Percentiles rank a stretch among this genome's conserved stretches.
Evolutionary conservation across 2,329 filamentous ascomycete genomes (phyloP).

Genomic region (Aspergillus fischeri): DNA sequence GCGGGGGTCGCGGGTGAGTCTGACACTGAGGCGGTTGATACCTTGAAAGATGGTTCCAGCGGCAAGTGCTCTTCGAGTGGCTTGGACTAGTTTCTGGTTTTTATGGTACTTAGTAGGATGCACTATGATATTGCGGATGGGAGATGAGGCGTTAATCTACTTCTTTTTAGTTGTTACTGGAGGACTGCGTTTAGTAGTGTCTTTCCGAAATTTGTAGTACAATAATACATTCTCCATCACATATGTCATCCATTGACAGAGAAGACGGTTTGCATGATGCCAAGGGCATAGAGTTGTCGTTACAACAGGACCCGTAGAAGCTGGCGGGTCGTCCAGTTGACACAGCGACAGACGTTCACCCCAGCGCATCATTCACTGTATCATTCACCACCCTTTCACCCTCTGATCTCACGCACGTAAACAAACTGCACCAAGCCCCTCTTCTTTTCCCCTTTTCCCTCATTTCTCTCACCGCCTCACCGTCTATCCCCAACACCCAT

Average conservation of each 20-base stretch:
- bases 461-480: neutral
- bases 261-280: neutral
- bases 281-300: neutral
- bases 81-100: neutral
- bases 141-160: neutral
- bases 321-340: neutral
- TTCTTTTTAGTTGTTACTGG: neutral
- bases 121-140: neutral
- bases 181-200: neutral
- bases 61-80: neutral
- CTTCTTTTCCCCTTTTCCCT: neutral
- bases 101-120: neutral
- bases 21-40: neutral
- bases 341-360: neutral
- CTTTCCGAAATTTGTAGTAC: neutral
- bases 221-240: neutral
- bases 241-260: neutral
- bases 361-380: neutral
- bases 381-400: neutral
- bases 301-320: neutral
- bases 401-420: neutral
- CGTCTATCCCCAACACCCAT: neutral
- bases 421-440: neutral
- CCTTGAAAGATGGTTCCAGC: neutral
- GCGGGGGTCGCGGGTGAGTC: neutral